Base-by-base conservation (phyloP, 495 filamentous ascomycete genomes). In the Tetracladium setigerum region DNA sequence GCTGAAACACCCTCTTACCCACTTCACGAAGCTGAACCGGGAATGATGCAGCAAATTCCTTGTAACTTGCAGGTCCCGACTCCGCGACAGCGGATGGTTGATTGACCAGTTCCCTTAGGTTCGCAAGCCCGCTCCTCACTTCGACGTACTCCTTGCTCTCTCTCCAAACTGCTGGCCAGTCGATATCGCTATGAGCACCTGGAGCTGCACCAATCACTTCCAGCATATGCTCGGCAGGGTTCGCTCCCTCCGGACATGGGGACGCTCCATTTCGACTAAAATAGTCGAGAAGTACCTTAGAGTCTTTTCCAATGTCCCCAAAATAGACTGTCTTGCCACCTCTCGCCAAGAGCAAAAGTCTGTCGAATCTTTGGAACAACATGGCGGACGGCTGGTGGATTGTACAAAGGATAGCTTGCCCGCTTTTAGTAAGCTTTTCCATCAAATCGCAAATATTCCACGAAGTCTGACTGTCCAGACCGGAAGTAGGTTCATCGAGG, bases 321-420 rank as follows among this genome's bases (percentile, higher is more conserved):
- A 86, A 89, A 63, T 89, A 89, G 16, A 89, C 82, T 1, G 83
- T 82, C 55, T 67, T 73, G 24, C 86, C 85, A 49, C 83, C 84
- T 14, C 65, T 69, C 4, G 77, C 78, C 12, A 87, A 66, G 53
- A 87, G 82, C 4, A 86, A 64, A 9, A 95, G 73, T 13, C 84
- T 77, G 57, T 95, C 89, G 58, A 95, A 95, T 41, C 83, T 77
- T 60, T 92, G 81, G 70, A 95, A 91, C 35, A 95, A 71, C 67
- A 89, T 85, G 32, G 86, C 85, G 0, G 86, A 90, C 2, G 88
- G 89, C 54, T 95, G 89, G 60, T 95, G 89, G 51, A 95, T 95
- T 0, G 89, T 95, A 64, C 84, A 87, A 1, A 94, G 75, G 57
- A 95, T 86, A n/a, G 89, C 87, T 54, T 95, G 88, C 1, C 89